Evolutionary conservation across 805 yeast species (phyloP).

Genomic region (Candida yuanshanica): DNA sequence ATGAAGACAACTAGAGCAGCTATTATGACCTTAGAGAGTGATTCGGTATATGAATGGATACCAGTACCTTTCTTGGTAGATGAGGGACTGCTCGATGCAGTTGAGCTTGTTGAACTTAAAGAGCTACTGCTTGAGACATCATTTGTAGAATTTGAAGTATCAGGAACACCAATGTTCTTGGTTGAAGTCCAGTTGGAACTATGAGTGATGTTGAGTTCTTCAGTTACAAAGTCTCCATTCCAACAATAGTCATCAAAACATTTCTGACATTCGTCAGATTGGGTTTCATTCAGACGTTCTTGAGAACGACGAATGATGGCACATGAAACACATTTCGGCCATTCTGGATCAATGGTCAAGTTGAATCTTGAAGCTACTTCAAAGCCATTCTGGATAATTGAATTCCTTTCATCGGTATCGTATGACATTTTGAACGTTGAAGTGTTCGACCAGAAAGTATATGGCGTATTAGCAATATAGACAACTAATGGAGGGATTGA

Average conservation of each 20-base stretch:
- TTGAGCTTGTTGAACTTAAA: not conserved
- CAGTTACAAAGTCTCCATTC: slow-evolving; percentile 40
- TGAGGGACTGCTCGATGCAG: not conserved
- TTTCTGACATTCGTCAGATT: slow-evolving; percentile 57
- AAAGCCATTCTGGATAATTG: slow-evolving; percentile 69
- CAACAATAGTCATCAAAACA: slow-evolving; percentile 78
- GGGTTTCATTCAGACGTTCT: slow-evolving; percentile 56
- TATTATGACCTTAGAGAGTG: slow-evolving; percentile 4
- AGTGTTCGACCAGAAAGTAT: slow-evolving; percentile 60
- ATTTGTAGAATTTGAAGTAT: slow-evolving; percentile 1
- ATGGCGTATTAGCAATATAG: slow-evolving; percentile 72
- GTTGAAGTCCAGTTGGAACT: slow-evolving; percentile 6
- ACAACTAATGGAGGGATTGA: slow-evolving; percentile 68
- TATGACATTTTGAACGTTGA: slow-evolving; percentile 67
- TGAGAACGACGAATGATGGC: slow-evolving; percentile 76
- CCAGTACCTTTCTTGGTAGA: not conserved
- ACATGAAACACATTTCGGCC: slow-evolving; percentile 75
- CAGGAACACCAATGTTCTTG: not conserved
- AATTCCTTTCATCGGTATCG: slow-evolving; percentile 46
- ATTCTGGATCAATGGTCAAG: slow-evolving; percentile 60
- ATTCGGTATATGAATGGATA: slow-evolving; percentile 1
- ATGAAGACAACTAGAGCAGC: not conserved
- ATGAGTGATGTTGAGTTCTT: not conserved
- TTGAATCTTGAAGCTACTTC: slow-evolving; percentile 63
- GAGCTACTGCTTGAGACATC: not conserved